Conservation (phyloP, 2,329 filamentous ascomycete genomes). For the Rugonectria rugulosa region DNA sequence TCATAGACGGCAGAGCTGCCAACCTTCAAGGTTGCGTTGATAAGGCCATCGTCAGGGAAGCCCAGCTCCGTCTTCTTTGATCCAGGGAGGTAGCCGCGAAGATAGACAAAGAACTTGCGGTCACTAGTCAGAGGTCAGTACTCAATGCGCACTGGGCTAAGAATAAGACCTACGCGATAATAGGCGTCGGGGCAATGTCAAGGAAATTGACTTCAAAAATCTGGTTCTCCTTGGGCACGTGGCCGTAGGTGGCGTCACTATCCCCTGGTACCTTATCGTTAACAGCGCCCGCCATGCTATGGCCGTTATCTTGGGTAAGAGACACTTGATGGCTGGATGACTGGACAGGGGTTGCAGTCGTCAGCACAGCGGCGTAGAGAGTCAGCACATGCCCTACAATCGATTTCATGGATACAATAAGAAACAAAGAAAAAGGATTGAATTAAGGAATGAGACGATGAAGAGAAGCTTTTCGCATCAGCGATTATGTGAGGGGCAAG, state of each 20-base stretch:
- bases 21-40: neutral
- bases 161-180: conserved; percentile 3
- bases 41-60: neutral
- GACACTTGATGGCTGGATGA: conserved; percentile 2
- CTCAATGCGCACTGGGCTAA: neutral
- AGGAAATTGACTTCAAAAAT: conserved; percentile 3
- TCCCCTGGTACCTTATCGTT: conserved; percentile 1
- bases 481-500: neutral
- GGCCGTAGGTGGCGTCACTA: conserved; percentile 2
- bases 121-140: conserved; percentile 1
- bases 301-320: neutral
- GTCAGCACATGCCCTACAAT: neutral
- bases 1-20: conserved; percentile 1
- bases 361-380: neutral
- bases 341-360: neutral
- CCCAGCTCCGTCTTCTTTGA: conserved; percentile 1
- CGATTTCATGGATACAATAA: neutral
- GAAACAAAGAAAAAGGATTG: neutral
- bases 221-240: conserved; percentile 2
- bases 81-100: conserved; percentile 2
- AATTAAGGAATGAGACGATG: neutral
- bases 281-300: neutral
- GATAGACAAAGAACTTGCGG: conserved; percentile 1
- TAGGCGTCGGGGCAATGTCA: conserved; percentile 5
- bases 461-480: neutral